Evolutionary conservation across 257 asterid species (phyloP).

Genomic region (Marsdenia floribunda): DNA sequence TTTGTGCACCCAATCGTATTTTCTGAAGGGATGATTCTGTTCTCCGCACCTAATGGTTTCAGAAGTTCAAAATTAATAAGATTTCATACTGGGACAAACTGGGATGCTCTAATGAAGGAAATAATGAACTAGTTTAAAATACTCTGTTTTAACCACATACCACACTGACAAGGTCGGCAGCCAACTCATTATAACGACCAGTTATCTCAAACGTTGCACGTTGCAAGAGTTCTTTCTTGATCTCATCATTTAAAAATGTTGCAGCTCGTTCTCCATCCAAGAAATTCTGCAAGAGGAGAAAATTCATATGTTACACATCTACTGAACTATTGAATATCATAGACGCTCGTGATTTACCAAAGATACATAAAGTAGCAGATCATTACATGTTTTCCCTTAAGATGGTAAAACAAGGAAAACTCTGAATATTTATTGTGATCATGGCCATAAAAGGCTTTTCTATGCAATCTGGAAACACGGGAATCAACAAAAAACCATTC

Average conservation of each 20-base stretch:
- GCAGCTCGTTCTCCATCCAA: slow-evolving; percentile 83
- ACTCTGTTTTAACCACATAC: slow-evolving; percentile 40
- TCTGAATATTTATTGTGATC: neutral
- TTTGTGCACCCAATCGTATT: slow-evolving; percentile 90
- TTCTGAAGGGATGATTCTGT: slow-evolving; percentile 95
- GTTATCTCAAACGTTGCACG: slow-evolving; percentile 76
- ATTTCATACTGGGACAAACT: neutral
- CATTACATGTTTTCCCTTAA: neutral
- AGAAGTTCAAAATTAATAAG: slow-evolving; percentile 7
- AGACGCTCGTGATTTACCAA: neutral
- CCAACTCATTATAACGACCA: slow-evolving; percentile 66
- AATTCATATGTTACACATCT: neutral
- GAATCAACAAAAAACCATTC: neutral
- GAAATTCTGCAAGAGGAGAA: slow-evolving; percentile 46
- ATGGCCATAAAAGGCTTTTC: neutral
- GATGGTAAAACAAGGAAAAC: neutral
- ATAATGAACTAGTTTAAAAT: neutral
- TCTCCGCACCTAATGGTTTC: slow-evolving; percentile 57
- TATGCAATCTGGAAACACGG: neutral
- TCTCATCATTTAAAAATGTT: slow-evolving; percentile 49
- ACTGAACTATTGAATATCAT: neutral
- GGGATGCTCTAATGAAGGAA: neutral
- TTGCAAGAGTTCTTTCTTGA: slow-evolving; percentile 56
- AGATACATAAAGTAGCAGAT: neutral
- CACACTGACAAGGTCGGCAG: slow-evolving; percentile 76